These are phyloP conservation scores for Mycena latifolia DNA, from an alignment of 768 basidiomycete species.

Conservation along the genomic window DNA sequence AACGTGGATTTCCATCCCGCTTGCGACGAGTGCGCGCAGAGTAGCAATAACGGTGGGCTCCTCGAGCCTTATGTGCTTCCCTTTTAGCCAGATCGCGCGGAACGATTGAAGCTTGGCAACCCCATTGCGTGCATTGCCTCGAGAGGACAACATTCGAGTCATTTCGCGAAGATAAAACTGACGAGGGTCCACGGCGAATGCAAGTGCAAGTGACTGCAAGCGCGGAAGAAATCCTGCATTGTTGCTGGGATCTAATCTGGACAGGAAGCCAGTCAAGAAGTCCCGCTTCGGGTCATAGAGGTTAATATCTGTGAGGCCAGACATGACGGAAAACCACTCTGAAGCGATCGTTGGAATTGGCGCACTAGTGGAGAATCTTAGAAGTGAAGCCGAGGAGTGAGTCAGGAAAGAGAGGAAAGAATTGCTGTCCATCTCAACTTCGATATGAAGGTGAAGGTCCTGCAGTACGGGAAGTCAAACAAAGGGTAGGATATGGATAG, in stretches of 20 bases:
- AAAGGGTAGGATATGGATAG: neutral
- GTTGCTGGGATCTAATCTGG: neutral
- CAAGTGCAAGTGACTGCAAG: neutral
- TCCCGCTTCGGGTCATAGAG: neutral
- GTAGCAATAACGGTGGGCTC: too few species aligned
- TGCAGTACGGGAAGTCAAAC: neutral
- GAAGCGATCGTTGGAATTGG: too few species aligned
- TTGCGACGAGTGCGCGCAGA: too few species aligned
- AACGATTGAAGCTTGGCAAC: too few species aligned
- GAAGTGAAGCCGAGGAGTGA: conserved; percentile 1
- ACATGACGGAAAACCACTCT: conserved; percentile 1
- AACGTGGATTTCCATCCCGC: too few species aligned
- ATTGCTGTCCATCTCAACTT: neutral
- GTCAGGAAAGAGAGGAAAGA: neutral
- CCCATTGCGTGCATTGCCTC: too few species aligned
- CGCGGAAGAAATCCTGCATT: neutral
- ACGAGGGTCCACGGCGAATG: neutral
- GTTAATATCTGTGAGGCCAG: neutral
- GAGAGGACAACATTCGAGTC: too few species aligned
- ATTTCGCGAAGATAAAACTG: too few species aligned
- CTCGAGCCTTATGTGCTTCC: too few species aligned
- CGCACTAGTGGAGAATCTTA: neutral
- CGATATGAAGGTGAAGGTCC: neutral
- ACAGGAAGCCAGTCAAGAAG: neutral
- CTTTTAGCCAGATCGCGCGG: too few species aligned